Evolutionary conservation across 768 basidiomycete species (phyloP).

Genomic region (Dioszegia hungarica): DNA sequence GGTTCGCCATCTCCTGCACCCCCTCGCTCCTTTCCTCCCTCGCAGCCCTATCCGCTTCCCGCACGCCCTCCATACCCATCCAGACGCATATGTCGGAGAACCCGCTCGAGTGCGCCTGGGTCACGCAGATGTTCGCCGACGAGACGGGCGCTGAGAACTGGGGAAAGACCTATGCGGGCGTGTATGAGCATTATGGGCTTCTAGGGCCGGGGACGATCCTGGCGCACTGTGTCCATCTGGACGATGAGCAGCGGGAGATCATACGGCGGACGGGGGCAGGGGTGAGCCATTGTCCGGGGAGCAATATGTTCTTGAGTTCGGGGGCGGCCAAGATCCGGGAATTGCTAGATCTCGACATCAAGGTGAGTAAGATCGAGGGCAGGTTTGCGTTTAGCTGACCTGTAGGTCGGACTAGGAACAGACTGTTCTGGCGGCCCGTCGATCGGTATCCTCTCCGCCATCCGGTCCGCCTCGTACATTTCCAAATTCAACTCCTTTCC

Average conservation of each 20-base stretch:
- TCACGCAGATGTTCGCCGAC: slow-evolving; percentile 63
- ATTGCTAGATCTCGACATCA: slow-evolving; percentile 77
- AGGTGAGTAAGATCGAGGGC: slow-evolving; percentile 57
- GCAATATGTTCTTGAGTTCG: slow-evolving; percentile 84
- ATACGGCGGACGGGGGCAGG: slow-evolving; percentile 65
- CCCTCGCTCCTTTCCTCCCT: slow-evolving; percentile 62
- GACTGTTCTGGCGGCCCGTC: slow-evolving; percentile 80
- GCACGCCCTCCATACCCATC: slow-evolving; percentile 63
- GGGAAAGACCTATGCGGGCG: slow-evolving; percentile 64
- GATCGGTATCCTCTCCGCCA: slow-evolving; percentile 68
- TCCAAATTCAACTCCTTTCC: slow-evolving; percentile 64
- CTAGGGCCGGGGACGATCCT: slow-evolving; percentile 75
- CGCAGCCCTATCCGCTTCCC: slow-evolving; percentile 57
- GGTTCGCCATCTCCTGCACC: slow-evolving; percentile 92
- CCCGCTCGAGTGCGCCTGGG: slow-evolving; percentile 62
- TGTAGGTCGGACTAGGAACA: slow-evolving; percentile 86
- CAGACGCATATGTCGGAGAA: slow-evolving; percentile 96
- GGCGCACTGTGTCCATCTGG: slow-evolving; percentile 79
- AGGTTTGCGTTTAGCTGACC: not conserved
- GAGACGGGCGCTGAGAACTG: not conserved
- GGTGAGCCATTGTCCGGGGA: slow-evolving; percentile 87
- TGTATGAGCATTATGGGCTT: slow-evolving; percentile 75
- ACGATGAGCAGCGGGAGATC: slow-evolving; percentile 65
- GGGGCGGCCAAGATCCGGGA: slow-evolving; percentile 74
- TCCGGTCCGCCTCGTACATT: slow-evolving; percentile 62